Evolutionary conservation across 306 rosid species (phyloP).

Genomic region (Lagenaria siceraria): DNA sequence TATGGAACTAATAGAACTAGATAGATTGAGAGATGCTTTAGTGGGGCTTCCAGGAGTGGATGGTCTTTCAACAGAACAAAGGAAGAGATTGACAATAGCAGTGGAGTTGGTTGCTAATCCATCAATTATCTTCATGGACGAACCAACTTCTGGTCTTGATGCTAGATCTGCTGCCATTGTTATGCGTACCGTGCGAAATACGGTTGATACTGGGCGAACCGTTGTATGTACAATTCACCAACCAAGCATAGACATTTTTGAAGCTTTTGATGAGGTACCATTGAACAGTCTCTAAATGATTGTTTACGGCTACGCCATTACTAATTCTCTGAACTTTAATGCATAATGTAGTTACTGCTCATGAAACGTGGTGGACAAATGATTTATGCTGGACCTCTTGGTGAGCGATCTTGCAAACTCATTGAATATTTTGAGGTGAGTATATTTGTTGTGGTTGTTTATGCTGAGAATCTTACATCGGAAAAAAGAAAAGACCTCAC

Average conservation of each 20-base stretch:
- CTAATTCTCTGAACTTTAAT: not conserved
- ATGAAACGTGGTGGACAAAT: constrained; percentile 36
- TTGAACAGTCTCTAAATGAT: not conserved
- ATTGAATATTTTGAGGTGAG: constrained; percentile 34
- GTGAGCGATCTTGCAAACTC: constrained; percentile 25
- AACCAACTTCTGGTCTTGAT: constrained; percentile 42
- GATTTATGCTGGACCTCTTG: constrained; percentile 32
- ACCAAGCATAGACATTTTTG: constrained; percentile 38
- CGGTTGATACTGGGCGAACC: constrained; percentile 38
- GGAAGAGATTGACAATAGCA: constrained; percentile 38
- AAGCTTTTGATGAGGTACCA: constrained; percentile 34
- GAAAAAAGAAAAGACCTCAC: too few relatives aligned
- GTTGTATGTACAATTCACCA: constrained; percentile 43
- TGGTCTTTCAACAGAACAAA: constrained; percentile 38
- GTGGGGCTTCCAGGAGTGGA: constrained; percentile 37
- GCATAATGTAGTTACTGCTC: constrained; percentile 17
- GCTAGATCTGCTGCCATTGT: constrained; percentile 45
- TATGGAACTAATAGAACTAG: constrained; percentile 34
- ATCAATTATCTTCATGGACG: constrained; percentile 40
- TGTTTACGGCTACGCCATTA: not conserved
- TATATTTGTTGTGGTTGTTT: not conserved
- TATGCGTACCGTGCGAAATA: constrained; percentile 39
- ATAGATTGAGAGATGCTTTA: constrained; percentile 22
- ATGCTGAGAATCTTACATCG: not conserved
- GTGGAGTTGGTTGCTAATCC: constrained; percentile 40